Conservation (phyloP, 257 asterid species). For the Solanum microdontum region DNA sequence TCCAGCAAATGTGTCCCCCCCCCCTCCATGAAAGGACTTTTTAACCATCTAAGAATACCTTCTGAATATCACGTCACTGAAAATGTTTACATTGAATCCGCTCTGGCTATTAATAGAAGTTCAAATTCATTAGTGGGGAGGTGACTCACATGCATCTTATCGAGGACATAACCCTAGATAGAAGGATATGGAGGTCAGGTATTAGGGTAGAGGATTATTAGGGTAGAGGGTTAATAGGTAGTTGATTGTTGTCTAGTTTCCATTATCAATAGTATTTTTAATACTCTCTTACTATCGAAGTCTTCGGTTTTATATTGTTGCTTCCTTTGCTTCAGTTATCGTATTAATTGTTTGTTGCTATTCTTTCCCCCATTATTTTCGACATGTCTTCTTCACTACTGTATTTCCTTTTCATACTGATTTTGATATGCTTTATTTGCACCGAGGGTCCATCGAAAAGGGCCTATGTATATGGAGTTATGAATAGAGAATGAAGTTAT, state of each 20-base stretch:
- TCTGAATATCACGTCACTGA: background rate
- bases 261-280: background rate
- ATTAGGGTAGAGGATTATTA: background rate
- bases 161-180: background rate
- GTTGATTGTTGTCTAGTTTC: background rate
- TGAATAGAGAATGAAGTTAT: background rate
- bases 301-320: background rate
- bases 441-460: background rate
- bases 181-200: background rate
- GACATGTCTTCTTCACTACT: background rate
- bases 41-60: background rate
- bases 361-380: background rate
- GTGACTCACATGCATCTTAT: background rate
- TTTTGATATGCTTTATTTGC: background rate
- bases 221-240: background rate
- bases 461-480: background rate
- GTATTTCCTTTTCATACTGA: background rate
- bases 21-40: background rate
- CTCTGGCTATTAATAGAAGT: background rate
- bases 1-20: background rate
- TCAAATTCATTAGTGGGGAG: background rate
- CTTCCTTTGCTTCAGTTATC: background rate
- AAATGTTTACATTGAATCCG: background rate
- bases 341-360: background rate
- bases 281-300: background rate